Evolutionary conservation across 108 stramenopile species (phyloP).

Genomic region (Fragilaria crotonensis): DNA sequence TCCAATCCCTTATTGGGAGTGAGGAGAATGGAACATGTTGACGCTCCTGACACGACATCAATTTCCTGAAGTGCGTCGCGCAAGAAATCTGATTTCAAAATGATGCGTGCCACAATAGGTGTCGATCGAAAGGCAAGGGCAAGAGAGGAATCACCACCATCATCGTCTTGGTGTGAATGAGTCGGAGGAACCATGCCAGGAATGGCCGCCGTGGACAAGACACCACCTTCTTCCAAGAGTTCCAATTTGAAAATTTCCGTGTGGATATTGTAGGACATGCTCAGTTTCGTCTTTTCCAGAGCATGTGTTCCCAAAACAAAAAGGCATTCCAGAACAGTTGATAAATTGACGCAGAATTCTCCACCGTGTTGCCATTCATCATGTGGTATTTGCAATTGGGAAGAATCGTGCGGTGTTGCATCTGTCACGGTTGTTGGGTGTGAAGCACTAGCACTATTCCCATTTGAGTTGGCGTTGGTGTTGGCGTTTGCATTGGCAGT

Average conservation of each 20-base stretch:
- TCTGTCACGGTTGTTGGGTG: slow-evolving; percentile 4
- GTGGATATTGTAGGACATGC: slow-evolving; percentile 46
- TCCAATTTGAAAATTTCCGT: slow-evolving; percentile 54
- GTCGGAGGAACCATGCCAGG: slow-evolving; percentile 15
- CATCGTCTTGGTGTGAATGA: neutral
- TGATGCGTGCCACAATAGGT: slow-evolving; percentile 41
- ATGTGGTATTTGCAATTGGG: neutral
- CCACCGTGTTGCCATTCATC: slow-evolving; percentile 14
- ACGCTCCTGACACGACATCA: slow-evolving; percentile 40
- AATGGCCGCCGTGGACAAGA: slow-evolving; percentile 19
- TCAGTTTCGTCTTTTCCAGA: slow-evolving; percentile 35
- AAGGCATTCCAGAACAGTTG: slow-evolving; percentile 55
- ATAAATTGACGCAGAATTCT: slow-evolving; percentile 57
- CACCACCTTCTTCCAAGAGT: slow-evolving; percentile 16
- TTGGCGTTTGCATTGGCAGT: neutral
- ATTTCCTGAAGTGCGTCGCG: slow-evolving; percentile 40
- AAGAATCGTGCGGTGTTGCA: neutral
- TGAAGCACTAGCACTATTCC: neutral
- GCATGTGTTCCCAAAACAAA: slow-evolving; percentile 40
- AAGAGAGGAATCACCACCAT: slow-evolving; percentile 12
- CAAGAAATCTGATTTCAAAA: slow-evolving; percentile 39
- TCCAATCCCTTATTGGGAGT: slow-evolving; percentile 30
- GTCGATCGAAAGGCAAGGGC: slow-evolving; percentile 52
- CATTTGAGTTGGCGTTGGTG: neutral
- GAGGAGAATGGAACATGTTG: slow-evolving; percentile 26